A percentile compares a stretch with the other conserved stretches of the same genome.
These are phyloP conservation scores for Camptophora hylomeconis DNA, from an alignment of 2,329 filamentous ascomycete species.

Conservation along the genomic window DNA sequence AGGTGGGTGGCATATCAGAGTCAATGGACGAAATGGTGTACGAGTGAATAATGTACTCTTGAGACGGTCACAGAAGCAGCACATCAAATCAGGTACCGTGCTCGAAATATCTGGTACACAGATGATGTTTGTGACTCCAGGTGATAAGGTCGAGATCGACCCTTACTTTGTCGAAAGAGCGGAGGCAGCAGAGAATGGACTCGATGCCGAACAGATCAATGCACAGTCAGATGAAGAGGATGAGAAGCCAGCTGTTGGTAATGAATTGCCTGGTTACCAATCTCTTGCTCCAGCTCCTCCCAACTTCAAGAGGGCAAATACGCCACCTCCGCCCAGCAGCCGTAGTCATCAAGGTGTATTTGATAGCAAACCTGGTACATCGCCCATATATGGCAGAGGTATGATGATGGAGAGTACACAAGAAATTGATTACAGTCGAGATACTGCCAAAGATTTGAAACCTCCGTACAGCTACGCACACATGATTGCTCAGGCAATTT, in stretches of 20 bases:
- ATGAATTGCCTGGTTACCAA: conserved; percentile 9
- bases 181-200: conserved; percentile 29
- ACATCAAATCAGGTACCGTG: conserved; percentile 73
- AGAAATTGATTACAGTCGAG: conserved; percentile 50
- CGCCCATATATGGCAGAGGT: conserved; percentile 35
- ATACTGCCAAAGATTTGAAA: conserved; percentile 81
- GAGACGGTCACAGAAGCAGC: conserved; percentile 51
- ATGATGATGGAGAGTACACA: conserved; percentile 42
- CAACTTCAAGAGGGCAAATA: conserved; percentile 28
- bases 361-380: conserved; percentile 29
- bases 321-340: conserved; percentile 19
- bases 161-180: conserved; percentile 57
- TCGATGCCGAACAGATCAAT: conserved; percentile 24
- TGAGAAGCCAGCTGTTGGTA: conserved; percentile 6
- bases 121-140: conserved; percentile 97
- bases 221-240: conserved; percentile 26
- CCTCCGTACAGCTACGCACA: conserved; percentile 94
- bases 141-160: conserved; percentile 56
- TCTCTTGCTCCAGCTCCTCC: conserved; percentile 30
- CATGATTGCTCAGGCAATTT: conserved; percentile 91
- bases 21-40: conserved; percentile 85
- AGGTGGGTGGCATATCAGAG: conserved; percentile 64
- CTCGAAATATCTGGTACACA: conserved; percentile 86
- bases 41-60: conserved; percentile 63
- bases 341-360: conserved; percentile 16